phyloP scores from a whole-genome alignment of 1,284 basidiomycete species.

The Pterulicium gracile region DNA sequence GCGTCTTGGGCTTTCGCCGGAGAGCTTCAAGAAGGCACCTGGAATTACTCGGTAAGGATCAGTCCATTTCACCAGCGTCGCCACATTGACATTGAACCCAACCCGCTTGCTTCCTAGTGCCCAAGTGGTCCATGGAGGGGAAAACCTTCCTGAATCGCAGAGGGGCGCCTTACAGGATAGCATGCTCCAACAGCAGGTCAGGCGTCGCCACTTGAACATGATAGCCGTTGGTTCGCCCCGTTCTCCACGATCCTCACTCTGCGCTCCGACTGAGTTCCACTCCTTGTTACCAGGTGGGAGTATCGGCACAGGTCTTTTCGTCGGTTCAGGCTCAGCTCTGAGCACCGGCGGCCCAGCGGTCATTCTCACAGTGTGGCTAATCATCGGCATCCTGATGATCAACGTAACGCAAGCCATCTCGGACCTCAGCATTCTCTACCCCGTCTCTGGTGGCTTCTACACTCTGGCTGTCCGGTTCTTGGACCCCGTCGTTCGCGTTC shows the following conservation, averaged over 20 bases:
- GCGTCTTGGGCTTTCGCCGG: slow-evolving; percentile 26
- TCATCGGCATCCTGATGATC: slow-evolving; percentile 34
- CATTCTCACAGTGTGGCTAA: slow-evolving; percentile 29
- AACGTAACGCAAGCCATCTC: slow-evolving; percentile 36
- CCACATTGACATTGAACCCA: no score
- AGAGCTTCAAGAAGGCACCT: slow-evolving; percentile 34
- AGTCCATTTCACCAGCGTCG: neutral
- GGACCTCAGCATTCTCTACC: slow-evolving; percentile 43
- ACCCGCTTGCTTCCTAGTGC: slow-evolving; percentile 16
- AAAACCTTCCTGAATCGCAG: slow-evolving; percentile 23
- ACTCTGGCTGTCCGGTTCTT: slow-evolving; percentile 32
- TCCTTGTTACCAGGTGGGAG: slow-evolving; percentile 26
- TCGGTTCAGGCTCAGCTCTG: slow-evolving; percentile 35
- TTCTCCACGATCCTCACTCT: neutral
- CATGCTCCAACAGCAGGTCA: slow-evolving; percentile 36
- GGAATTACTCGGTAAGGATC: slow-evolving; percentile 29
- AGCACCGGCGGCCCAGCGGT: slow-evolving; percentile 29
- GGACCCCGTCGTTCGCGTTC: slow-evolving; percentile 42
- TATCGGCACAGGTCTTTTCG: slow-evolving; percentile 43
- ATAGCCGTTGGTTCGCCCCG: slow-evolving; percentile 29
- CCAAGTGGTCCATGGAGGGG: slow-evolving; percentile 22
- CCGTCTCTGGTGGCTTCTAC: slow-evolving; percentile 42
- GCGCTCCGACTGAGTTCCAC: neutral
- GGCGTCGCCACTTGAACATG: slow-evolving; percentile 32
- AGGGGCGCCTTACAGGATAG: slow-evolving; percentile 26